Evolutionary conservation across 2,329 filamentous ascomycete genomes (phyloP).

Genomic region (Furcasterigmium sp.): DNA sequence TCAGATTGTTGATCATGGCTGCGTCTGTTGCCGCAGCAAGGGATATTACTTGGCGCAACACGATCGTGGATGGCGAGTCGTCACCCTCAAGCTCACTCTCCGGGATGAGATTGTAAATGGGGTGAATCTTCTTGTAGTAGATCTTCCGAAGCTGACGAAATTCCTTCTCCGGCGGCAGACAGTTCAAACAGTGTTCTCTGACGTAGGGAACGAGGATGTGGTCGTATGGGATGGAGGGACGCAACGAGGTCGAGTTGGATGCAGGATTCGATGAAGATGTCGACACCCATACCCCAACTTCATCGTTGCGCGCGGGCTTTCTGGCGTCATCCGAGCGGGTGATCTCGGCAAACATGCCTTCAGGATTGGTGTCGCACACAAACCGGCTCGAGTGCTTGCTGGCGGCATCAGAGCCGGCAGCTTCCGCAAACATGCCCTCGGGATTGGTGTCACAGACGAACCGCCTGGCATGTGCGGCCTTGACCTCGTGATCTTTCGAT

Average conservation of each 20-base stretch:
- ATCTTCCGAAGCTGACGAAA: constrained; percentile 38
- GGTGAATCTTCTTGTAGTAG: constrained; percentile 48
- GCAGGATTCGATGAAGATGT: constrained; percentile 20
- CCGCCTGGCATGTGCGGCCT: constrained; percentile 26
- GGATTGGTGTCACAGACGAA: constrained; percentile 59
- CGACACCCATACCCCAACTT: constrained; percentile 51
- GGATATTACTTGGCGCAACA: constrained; percentile 49
- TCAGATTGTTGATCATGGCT: constrained; percentile 36
- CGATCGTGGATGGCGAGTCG: constrained; percentile 28
- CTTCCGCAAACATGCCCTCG: constrained; percentile 54
- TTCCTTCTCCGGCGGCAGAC: constrained; percentile 40
- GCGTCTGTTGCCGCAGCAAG: constrained; percentile 48
- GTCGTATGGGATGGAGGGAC: constrained; percentile 33
- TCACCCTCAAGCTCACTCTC: constrained; percentile 23
- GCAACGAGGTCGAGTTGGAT: constrained; percentile 7
- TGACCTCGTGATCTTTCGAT: neutral
- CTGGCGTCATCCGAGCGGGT: constrained; percentile 29
- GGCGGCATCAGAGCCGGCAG: constrained; percentile 28
- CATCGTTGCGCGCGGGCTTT: constrained; percentile 40
- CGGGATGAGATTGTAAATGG: constrained; percentile 48
- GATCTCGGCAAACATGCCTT: constrained; percentile 54
- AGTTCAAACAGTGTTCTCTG: constrained; percentile 38
- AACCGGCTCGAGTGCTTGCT: constrained; percentile 37
- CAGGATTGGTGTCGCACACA: constrained; percentile 55
- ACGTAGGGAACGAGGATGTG: constrained; percentile 36